Evolutionary conservation across 352 stramenopile genomes (phyloP).

Genomic region (Phytophthora sp.): DNA sequence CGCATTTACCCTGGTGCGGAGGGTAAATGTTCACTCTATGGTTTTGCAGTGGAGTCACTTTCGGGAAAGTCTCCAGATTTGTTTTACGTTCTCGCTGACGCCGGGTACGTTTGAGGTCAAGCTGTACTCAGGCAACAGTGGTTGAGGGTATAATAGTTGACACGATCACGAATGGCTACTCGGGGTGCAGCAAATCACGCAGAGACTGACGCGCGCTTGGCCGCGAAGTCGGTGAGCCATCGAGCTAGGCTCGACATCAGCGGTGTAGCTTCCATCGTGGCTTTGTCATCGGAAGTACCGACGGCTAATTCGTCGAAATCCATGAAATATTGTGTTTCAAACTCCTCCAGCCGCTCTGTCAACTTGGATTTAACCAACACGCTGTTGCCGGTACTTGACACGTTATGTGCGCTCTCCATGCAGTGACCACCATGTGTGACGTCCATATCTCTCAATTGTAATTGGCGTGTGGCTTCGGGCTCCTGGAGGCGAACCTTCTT

Average conservation of each 20-base stretch:
- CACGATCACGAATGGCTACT: too few relatives aligned
- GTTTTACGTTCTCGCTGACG: too few relatives aligned
- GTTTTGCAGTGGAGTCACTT: too few relatives aligned
- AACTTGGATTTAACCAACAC: constrained; percentile 11
- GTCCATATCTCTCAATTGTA: constrained; percentile 10
- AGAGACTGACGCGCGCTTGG: too few relatives aligned
- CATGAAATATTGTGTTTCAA: constrained; percentile 15
- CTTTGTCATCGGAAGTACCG: neutral
- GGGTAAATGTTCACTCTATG: constrained; percentile 13
- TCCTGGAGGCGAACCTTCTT: constrained; percentile 1
- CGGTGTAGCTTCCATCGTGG: neutral
- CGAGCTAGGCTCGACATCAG: neutral
- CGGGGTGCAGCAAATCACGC: too few relatives aligned
- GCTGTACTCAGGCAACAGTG: too few relatives aligned
- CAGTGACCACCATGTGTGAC: neutral
- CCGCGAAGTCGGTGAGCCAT: constrained; percentile 14
- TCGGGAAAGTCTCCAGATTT: too few relatives aligned
- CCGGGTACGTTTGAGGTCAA: too few relatives aligned
- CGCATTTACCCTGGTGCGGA: constrained; percentile 1
- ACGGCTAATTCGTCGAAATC: neutral
- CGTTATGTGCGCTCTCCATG: neutral
- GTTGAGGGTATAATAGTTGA: too few relatives aligned
- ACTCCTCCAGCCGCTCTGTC: constrained; percentile 22
- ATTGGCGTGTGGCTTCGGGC: constrained; percentile 3
- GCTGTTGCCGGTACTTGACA: neutral